Evolutionary conservation across 2,329 filamentous ascomycete genomes (phyloP).

Genomic region (Colletotrichum chrysophilum): DNA sequence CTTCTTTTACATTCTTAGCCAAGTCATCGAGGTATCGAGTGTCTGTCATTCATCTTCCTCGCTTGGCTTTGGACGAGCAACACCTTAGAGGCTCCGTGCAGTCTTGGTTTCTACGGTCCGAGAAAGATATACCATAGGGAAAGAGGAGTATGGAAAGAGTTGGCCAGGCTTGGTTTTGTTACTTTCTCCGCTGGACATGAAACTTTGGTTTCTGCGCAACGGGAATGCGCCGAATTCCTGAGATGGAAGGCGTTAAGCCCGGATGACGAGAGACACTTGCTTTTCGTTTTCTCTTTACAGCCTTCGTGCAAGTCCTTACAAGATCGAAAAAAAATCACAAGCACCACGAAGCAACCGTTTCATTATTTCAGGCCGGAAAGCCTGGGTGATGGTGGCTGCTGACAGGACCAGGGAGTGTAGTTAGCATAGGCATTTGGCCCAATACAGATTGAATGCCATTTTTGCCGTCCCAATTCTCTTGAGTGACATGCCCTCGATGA

Average conservation of each 20-base stretch:
- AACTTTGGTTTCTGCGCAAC: conserved; percentile 5
- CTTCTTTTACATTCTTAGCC: conserved; percentile 19
- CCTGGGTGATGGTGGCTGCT: conserved; percentile 1
- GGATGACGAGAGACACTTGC: conserved; percentile 5
- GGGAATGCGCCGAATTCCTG: conserved; percentile 7
- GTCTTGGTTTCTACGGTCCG: conserved; percentile 4
- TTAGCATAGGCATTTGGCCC: conserved; percentile 16
- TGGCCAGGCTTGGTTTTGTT: neutral
- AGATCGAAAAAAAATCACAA: neutral
- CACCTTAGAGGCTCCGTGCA: neutral
- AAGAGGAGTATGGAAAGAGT: neutral
- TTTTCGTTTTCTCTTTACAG: conserved; percentile 15
- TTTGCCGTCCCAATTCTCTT: neutral
- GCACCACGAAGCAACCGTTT: neutral
- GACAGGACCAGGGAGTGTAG: conserved; percentile 10
- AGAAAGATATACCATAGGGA: conserved; percentile 17
- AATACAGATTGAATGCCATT: conserved; percentile 19
- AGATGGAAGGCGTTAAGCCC: conserved; percentile 1
- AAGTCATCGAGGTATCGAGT: conserved; percentile 2
- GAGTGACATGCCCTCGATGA: neutral
- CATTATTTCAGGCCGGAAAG: conserved; percentile 9
- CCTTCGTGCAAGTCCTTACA: conserved; percentile 7
- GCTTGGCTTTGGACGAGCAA: conserved; percentile 16
- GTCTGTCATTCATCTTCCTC: neutral
- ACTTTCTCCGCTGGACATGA: conserved; percentile 1